phyloP scores from a whole-genome alignment of 257 asterid species.

The Euphrasia confusa region DNA sequence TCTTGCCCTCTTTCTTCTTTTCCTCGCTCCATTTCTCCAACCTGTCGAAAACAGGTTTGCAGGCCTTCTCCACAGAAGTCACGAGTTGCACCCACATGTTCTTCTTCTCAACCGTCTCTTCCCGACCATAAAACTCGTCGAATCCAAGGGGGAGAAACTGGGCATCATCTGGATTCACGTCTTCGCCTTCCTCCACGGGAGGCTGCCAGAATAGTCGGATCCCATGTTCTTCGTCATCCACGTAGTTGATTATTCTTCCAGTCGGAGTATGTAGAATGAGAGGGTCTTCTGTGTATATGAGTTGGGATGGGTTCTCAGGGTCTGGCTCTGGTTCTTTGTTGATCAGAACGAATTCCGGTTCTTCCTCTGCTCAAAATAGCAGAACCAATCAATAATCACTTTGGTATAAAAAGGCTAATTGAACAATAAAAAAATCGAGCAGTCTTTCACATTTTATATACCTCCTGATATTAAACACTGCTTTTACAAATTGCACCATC shows the following conservation, averaged over 20 bases:
- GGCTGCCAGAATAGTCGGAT: slow-evolving; percentile 88
- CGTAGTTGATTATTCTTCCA: slow-evolving; percentile 74
- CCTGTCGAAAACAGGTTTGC: slow-evolving; percentile 33
- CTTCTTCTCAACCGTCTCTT: slow-evolving; percentile 27
- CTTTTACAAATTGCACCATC: background rate
- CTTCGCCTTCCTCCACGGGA: slow-evolving; percentile 47
- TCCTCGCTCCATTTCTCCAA: slow-evolving; percentile 69
- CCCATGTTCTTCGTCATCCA: slow-evolving; percentile 90
- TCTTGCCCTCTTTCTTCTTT: slow-evolving; percentile 47
- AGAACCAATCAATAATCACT: slow-evolving; percentile 1
- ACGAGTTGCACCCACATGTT: slow-evolving; percentile 35
- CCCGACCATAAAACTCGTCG: slow-evolving; percentile 78
- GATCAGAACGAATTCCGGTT: slow-evolving; percentile 69
- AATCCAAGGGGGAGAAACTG: slow-evolving; percentile 78
- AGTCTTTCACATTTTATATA: background rate
- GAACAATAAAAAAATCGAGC: background rate
- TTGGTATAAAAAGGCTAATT: background rate
- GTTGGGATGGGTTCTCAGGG: slow-evolving; percentile 78
- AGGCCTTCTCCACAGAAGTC: slow-evolving; percentile 33
- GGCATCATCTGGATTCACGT: slow-evolving; percentile 51
- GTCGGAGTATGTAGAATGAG: slow-evolving; percentile 84
- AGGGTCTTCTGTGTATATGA: slow-evolving; percentile 69
- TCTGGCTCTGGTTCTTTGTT: slow-evolving; percentile 88
- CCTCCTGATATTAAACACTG: background rate
- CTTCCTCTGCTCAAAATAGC: slow-evolving; percentile 45